Base-by-base conservation (phyloP, 495 filamentous ascomycete species). In the Ascobolus immersus region DNA sequence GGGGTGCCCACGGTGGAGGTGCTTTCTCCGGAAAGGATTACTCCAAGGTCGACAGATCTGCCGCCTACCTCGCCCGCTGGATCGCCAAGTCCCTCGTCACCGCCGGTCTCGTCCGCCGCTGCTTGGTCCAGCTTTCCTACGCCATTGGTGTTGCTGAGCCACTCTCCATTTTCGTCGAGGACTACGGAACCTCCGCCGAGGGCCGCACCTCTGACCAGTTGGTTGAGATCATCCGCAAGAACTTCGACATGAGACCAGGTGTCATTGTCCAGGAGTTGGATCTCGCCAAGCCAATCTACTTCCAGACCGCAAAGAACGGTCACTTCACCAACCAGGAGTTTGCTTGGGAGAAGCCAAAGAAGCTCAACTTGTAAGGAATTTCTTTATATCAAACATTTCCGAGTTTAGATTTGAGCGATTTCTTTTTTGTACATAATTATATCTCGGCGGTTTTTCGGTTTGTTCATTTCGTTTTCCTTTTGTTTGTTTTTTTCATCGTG, bases 11-110 rank as follows among this genome's bases (percentile, higher is more conserved):
- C 65, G 86, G 86, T 67, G 86, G 86, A 62, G 86, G 86, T 69
- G 86, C 86, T 56, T 96, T 96, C 75, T 94, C 86, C 51, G 86
- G 86, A 53, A 96, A 96, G 71, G 86, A 96, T 56, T 96, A 92
- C 76, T 91, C 80, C 61, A 96, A 96, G 67, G 86, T 96, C 58
- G 86, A 96, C 55, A 77, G 86, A 45, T 93, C 84, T 20, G 86
- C 86, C 44, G 86, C 86, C 49, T 96, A 96, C 62, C 69, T 92
- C 43, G 81, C 73, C 48, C 78, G 86, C 47, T 96, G 86, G 86
- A 77, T 96, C 55, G 86, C 86, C 54, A 96, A 96, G 71, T 96
- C 86, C 26, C 65, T 96, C 42, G 78, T 96, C 38, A 59, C 71
- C 47, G 74, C 84, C 48, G 71, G 72, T 44, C 75, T 96, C 38